Base-by-base conservation (phyloP, 2,329 filamentous ascomycete species). In the Fusarium acutatum region DNA sequence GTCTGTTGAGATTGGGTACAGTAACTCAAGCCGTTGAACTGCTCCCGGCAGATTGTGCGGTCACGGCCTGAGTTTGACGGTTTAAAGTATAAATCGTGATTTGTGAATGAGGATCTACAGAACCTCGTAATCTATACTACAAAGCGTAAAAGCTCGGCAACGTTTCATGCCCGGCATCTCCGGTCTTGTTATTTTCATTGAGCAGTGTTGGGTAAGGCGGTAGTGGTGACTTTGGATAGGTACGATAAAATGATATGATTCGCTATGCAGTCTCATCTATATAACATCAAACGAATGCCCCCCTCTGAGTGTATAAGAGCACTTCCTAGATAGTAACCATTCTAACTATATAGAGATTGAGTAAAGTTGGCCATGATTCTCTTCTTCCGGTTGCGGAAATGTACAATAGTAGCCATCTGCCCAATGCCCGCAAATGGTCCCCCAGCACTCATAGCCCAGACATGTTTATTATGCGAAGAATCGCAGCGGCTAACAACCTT, bases 321-420 rank as follows among this genome's bases (percentile, higher is more conserved):
- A 43, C n/a, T 43, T 3, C 10, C 5, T 0, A 24, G n/a, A 12
- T 4, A 28, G 13, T 1, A 7, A 11, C 0, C 0, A 28, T n/a
- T 8, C 22, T 50, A 50, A 24, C 22, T 32, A 10, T 50, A 32
- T 4, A 50, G 9, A 18, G 28, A 32, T 10, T 50, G 47, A 10
- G 15, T 50, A 10, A 50, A 50, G 28, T 32, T 50, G 2, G 47
- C 1, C 47, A 32, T 50, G 7, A 50, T 50, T 15, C 47, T 50
- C 28, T 32, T 50, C 22, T 50, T 50, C 22, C 47, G 6, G 22
- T 50, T 50, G 0, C 18, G 28, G 10, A 50, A 50, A 32, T 50
- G 47, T 24, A 32, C 18, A 4, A 32, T 32, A 10, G 47, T 50
- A 18, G 47, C 47, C 47, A 50, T 18, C 22, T 50, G 47, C 0